phyloP scores from a whole-genome alignment of 139 green algal species.

The Desmodesmus armatus region DNA sequence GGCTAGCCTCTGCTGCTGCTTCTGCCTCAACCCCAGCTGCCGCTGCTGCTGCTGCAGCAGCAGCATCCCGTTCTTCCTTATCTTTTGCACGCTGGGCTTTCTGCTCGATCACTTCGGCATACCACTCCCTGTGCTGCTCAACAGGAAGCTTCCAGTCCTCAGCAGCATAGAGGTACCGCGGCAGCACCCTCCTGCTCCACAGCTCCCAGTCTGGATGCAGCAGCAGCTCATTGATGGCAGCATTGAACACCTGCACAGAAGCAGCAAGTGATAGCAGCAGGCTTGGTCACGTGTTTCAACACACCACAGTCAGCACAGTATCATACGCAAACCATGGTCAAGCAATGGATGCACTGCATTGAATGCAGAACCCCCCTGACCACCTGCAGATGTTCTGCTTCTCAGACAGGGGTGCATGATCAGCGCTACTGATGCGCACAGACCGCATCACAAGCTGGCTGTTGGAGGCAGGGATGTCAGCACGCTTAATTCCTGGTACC shows the following conservation, averaged over 20 bases:
- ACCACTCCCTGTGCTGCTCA: conserved; percentile 4
- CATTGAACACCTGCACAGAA: conserved; percentile 46
- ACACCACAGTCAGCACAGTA: not conserved
- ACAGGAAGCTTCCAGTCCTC: not conserved
- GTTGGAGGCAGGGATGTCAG: not conserved
- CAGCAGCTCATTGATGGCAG: conserved; percentile 39
- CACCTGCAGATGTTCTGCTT: too few species aligned
- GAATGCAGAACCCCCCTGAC: too few species aligned
- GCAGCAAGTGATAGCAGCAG: not conserved
- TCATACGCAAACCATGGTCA: not conserved
- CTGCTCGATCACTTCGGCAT: not conserved
- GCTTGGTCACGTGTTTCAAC: not conserved
- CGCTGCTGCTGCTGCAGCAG: conserved; percentile 9
- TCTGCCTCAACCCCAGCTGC: conserved; percentile 13
- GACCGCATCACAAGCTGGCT: not conserved
- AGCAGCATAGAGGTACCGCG: conserved; percentile 4
- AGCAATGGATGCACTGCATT: too few species aligned
- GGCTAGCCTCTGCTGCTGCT: not conserved
- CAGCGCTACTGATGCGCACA: not conserved
- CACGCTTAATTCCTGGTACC: not conserved
- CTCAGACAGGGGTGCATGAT: too few species aligned
- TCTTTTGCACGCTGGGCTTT: conserved; percentile 21
- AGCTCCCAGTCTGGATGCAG: conserved; percentile 43
- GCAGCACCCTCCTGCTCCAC: conserved; percentile 24
- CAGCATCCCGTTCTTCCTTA: not conserved